Evolutionary conservation across 441 rosid species (phyloP), one percentile per base, ranked within the genome.

Genomic region (Capsella rubella): DNA sequence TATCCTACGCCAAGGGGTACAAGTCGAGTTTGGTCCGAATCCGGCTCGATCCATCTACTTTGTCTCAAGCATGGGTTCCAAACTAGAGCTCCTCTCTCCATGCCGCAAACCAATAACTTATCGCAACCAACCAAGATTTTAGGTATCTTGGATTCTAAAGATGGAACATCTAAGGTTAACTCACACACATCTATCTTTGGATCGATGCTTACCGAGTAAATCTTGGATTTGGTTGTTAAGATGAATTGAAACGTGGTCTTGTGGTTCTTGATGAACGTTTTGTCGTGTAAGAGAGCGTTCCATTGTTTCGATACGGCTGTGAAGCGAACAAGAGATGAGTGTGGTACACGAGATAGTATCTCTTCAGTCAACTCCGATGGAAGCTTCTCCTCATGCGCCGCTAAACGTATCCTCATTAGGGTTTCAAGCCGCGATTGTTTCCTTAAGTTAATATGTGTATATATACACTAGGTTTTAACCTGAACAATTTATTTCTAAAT

Each of bases 161-260:
- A 16, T 0, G 58, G 58, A 28, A 29, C 29, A 53, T 53, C 18
- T 28, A 53, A 28, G 15, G 35, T 13, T 27, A 53, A 53, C 57
- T 53, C 57, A 28, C n/a, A 5, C 15, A 53, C 58, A 16, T 9
- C 58, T 28, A 53, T 53, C 16, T 53, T 14, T 13, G 37, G 35
- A 52, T 52, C 57, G 57, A 53, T 13, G 5, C 58, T 28, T 53
- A 53, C 58, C 15, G 34, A 53, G 28, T 52, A 53, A 53, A 53
- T 28, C 35, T 27, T 53, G 8, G 34, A 53, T 53, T 53, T 28
- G 57, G 34, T 50, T 21, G 29, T 21, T 50, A 50, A 10, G 14
- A 21, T 50, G 31, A 53, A 53, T 6, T 16, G 58, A 53, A 28
- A 13, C 58, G 58, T 53, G 0, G 16, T 12, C 58, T 53, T 53